Evolutionary conservation across 352 stramenopile genomes (phyloP).

Genomic region (Phytophthora europaea): DNA sequence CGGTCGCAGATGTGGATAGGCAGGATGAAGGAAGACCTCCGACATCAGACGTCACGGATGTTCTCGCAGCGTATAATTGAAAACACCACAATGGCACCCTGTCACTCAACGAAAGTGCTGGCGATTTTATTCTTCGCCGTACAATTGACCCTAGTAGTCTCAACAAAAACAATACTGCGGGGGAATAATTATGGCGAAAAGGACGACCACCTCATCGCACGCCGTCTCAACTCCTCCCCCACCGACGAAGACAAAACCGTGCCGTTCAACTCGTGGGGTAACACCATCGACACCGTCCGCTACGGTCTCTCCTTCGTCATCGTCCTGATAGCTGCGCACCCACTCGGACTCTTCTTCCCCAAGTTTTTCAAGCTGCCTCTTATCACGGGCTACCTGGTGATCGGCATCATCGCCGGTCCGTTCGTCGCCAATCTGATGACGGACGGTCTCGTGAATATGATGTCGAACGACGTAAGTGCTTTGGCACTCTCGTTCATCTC

Average conservation of each 20-base stretch:
- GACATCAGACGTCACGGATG: not conserved
- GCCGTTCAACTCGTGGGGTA: constrained; percentile 47
- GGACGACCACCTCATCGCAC: not conserved
- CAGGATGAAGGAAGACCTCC: not conserved
- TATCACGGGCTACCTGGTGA: constrained; percentile 73
- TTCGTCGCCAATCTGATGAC: constrained; percentile 66
- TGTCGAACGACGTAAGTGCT: constrained; percentile 63
- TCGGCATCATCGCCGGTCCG: constrained; percentile 64
- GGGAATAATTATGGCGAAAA: not conserved
- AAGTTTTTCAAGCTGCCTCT: constrained; percentile 65
- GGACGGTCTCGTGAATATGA: constrained; percentile 46
- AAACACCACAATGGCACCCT: not conserved
- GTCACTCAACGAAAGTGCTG: not conserved
- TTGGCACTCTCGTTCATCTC: constrained; percentile 79
- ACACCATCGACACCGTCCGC: constrained; percentile 52
- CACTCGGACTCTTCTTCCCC: constrained; percentile 69
- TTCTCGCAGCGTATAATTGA: not conserved
- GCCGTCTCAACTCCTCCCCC: not conserved
- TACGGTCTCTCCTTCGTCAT: constrained; percentile 65
- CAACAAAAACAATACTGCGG: not conserved
- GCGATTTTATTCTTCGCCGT: not conserved
- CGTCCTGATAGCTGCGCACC: constrained; percentile 63
- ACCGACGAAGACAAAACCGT: constrained; percentile 35
- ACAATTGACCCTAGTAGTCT: not conserved
- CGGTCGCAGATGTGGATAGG: not conserved